Conservation (phyloP, 169 alveolate species). For the Cryptosporidium viatorum region DNA sequence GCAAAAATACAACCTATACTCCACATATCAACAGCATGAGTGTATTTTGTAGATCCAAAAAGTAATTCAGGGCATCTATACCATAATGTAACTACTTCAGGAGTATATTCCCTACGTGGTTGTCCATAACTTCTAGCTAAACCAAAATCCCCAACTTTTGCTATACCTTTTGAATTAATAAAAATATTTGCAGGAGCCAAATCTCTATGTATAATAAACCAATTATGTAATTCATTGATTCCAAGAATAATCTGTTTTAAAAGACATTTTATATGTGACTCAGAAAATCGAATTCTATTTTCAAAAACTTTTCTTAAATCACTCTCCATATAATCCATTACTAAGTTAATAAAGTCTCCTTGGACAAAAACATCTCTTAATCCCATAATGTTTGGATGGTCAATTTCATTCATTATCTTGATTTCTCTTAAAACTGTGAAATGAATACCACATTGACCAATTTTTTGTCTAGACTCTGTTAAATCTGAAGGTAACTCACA, state of each 20-base stretch:
- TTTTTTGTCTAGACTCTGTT: conserved; percentile 66
- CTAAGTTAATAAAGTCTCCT: conserved; percentile 85
- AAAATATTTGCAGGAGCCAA: conserved; percentile 88
- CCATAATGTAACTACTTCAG: conserved; percentile 93
- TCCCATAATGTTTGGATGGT: conserved; percentile 90
- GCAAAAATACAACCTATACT: conserved; percentile 94
- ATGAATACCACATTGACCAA: conserved; percentile 90
- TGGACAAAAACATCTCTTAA: conserved; percentile 90
- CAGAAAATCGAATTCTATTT: conserved; percentile 90
- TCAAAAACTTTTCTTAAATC: conserved; percentile 93
- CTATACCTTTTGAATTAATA: conserved; percentile 87
- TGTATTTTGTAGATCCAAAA: conserved; percentile 90
- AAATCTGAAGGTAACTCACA: conserved; percentile 49
- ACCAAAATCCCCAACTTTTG: conserved; percentile 92
- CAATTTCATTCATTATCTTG: conserved; percentile 89
- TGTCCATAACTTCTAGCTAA: conserved; percentile 90
- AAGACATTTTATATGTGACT: conserved; percentile 91
- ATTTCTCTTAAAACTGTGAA: conserved; percentile 93
- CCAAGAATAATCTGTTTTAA: conserved; percentile 86
- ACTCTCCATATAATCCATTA: conserved; percentile 97
- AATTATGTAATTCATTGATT: conserved; percentile 81
- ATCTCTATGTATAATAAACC: conserved; percentile 86
- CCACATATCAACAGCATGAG: conserved; percentile 94
- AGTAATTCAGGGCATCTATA: conserved; percentile 96
- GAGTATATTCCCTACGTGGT: conserved; percentile 87